phyloP scores from a whole-genome alignment of 2,329 filamentous ascomycete genomes.

The Diaporthe citri region DNA sequence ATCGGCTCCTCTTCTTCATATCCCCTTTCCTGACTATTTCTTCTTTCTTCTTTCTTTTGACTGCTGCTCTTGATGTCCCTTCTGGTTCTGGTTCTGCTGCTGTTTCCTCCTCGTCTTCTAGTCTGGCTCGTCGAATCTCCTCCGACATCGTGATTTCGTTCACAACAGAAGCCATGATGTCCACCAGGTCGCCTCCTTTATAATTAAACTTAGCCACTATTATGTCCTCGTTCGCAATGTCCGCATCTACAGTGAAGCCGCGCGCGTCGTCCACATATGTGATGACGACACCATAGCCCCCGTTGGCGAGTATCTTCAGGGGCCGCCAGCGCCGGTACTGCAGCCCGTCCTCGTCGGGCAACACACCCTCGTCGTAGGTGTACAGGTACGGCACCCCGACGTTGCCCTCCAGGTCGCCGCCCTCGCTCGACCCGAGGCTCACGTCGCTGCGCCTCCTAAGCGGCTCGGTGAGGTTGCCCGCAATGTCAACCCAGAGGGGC shows the following conservation, averaged over 20 bases:
- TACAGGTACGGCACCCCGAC: neutral
- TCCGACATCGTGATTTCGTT: neutral
- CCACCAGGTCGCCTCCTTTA: neutral
- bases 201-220: conserved; percentile 1
- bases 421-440: too few relatives aligned
- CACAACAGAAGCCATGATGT: neutral
- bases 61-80: neutral
- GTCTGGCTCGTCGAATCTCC: neutral
- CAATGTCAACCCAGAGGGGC: neutral
- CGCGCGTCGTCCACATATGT: neutral
- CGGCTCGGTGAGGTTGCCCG: neutral
- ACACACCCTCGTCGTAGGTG: neutral
- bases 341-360: neutral
- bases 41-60: neutral
- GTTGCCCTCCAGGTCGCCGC: neutral
- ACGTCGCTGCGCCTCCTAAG: neutral
- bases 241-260: neutral
- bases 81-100: neutral
- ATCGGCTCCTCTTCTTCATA: neutral
- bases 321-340: conserved; percentile 5
- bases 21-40: neutral
- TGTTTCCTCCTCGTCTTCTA: neutral
- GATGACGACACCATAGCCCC: conserved; percentile 10
- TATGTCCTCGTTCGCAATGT: neutral
- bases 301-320: conserved; percentile 4